Base-by-base conservation (phyloP, 2,329 filamentous ascomycete species). In the Hypoxylon sp. region DNA sequence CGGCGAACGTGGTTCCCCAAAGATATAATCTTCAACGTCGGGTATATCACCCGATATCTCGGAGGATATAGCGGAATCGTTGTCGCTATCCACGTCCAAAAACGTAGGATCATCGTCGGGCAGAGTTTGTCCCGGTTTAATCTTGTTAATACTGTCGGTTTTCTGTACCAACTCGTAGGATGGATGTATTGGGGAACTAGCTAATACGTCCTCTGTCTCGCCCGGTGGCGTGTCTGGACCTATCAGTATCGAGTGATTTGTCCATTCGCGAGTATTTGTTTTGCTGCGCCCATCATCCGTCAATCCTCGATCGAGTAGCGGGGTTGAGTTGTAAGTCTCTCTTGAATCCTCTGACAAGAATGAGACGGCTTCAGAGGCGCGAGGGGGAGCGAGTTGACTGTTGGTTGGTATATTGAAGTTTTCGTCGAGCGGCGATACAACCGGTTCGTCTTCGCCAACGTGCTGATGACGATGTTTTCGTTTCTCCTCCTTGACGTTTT, bases 271-370 rank as follows among this genome's bases (percentile, higher is more conserved):
- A 10, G 80, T 80, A 25, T 75, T 73, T 38, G 77, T 79, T 62
- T 79, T 80, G 69, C 82, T 83, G 6, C 75, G 79, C 0, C 78
- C 83, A 67, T 88, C 85, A 45, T 88, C 85, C 0, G 83, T 84
- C 30, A 85, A 76, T 2, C 86, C 91, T 53, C 91, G 87, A 67
- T 95, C 91, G 11, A 97, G 84, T 6, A 96, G 84, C 3, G 93
- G 93, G 34, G 90, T 89, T 0, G 92, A 94, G 41, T 88, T 90
- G 76, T 93, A 94, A 0, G 92, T 95, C 53, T 90, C 89, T 28
- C 88, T 86, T 0, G 93, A 94, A 61, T 86, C 87, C 13, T 88
- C 85, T 0, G 87, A 87, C 2, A 87, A 69, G 71, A 87, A 84
- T 0, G 86, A 87, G 41, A 76, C 79, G 1, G 79, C 78, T 21